Conservation (phyloP, 2,329 filamentous ascomycete species). For the Penicillium brasilianum region DNA sequence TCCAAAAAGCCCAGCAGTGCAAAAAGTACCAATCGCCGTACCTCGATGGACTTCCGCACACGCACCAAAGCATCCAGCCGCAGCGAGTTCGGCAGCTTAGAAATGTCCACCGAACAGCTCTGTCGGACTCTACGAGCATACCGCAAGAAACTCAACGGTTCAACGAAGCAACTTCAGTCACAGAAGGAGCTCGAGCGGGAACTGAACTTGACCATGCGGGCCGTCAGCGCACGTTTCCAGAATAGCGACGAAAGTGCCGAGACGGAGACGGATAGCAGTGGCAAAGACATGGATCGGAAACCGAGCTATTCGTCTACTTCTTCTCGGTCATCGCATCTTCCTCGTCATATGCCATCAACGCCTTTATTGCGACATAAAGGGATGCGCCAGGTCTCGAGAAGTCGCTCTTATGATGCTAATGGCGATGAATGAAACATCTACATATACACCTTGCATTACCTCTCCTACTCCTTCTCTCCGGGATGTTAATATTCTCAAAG, state of each 20-base stretch:
- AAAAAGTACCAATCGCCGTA: constrained; percentile 46
- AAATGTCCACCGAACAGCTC: constrained; percentile 61
- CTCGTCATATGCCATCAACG: constrained; percentile 44
- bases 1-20: constrained; percentile 36
- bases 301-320: constrained; percentile 30
- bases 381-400: constrained; percentile 32
- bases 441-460: constrained; percentile 4
- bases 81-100: constrained; percentile 54
- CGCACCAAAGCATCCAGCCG: constrained; percentile 48
- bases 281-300: constrained; percentile 42
- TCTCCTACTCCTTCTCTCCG: not conserved
- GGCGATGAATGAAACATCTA: constrained; percentile 23
- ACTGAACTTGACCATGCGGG: constrained; percentile 52
- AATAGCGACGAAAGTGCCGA: constrained; percentile 38
- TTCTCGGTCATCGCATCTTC: constrained; percentile 32
- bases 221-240: constrained; percentile 39
- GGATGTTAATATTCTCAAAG: not conserved
- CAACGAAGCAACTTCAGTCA: constrained; percentile 54
- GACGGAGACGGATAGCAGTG: constrained; percentile 47
- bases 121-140: constrained; percentile 63
- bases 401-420: constrained; percentile 43
- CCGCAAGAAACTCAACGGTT: constrained; percentile 61
- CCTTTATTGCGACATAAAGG: constrained; percentile 38
- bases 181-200: constrained; percentile 63
- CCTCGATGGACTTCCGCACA: constrained; percentile 57